Evolutionary conservation across 73 alveolate species (phyloP).

Genomic region (Stentor coeruleus): DNA sequence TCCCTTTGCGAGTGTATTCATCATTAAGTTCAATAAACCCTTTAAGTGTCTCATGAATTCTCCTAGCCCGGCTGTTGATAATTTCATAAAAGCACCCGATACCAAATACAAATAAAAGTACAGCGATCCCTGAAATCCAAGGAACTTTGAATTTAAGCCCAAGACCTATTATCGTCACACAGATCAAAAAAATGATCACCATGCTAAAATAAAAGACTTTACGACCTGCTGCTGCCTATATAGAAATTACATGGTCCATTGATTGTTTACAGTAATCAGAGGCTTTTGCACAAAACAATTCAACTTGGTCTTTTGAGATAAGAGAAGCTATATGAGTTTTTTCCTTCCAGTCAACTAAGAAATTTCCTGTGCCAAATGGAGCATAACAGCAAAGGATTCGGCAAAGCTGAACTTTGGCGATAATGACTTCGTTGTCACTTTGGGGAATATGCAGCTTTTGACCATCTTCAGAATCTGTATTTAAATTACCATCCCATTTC

Average conservation of each 20-base stretch:
- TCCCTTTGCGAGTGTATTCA: not conserved
- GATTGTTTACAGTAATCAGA: not conserved
- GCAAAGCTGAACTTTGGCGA: not conserved
- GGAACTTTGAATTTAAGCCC: not conserved
- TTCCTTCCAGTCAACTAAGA: not conserved
- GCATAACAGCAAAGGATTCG: not conserved
- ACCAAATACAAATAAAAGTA: not conserved
- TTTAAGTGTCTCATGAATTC: not conserved
- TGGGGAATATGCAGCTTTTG: not conserved
- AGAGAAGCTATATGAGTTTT: no score
- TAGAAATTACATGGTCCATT: not conserved
- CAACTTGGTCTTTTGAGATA: not conserved
- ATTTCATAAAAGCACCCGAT: not conserved
- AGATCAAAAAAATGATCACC: not conserved
- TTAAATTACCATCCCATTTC: not conserved
- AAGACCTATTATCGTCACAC: not conserved
- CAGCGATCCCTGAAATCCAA: not conserved
- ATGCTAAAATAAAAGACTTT: not conserved
- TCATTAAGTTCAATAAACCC: not conserved
- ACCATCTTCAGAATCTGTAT: not conserved
- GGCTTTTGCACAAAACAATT: not conserved
- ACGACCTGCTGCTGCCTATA: not conserved
- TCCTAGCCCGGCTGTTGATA: not conserved
- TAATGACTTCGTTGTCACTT: not conserved
- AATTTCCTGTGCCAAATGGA: not conserved